Conservation (phyloP, 805 yeast species). For the Candida xyloterini region DNA sequence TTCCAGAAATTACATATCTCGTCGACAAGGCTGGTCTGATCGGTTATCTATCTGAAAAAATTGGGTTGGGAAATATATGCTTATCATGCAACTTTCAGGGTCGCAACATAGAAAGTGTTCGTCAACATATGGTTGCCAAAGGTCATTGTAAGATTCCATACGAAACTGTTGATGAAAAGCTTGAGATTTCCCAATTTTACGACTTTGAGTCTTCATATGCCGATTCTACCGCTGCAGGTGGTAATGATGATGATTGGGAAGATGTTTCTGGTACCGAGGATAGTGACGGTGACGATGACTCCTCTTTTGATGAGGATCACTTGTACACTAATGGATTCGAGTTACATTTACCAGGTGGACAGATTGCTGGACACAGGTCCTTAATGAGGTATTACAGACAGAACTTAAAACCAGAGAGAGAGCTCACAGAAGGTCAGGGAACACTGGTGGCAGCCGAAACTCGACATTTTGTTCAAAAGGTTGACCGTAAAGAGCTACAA, state of each 20-base stretch:
- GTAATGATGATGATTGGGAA: constrained; percentile 36
- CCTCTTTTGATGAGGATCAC: constrained; percentile 31
- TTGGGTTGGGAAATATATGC: constrained; percentile 82
- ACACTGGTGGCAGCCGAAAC: constrained; percentile 78
- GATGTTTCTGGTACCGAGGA: constrained; percentile 31
- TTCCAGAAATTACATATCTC: constrained; percentile 78
- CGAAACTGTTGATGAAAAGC: constrained; percentile 74
- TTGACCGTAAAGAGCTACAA: constrained; percentile 40
- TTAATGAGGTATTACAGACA: constrained; percentile 71
- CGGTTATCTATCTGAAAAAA: constrained; percentile 71
- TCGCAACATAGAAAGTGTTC: constrained; percentile 75
- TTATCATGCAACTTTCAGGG: constrained; percentile 82
- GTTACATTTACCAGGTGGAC: constrained; percentile 72
- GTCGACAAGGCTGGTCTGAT: constrained; percentile 69
- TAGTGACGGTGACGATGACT: constrained; percentile 36
- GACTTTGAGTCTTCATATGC: constrained; percentile 70
- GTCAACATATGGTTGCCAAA: constrained; percentile 84
- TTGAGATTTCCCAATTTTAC: constrained; percentile 75
- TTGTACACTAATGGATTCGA: constrained; percentile 50
- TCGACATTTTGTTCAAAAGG: constrained; percentile 45
- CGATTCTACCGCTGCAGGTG: constrained; percentile 31
- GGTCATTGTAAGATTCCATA: constrained; percentile 89
- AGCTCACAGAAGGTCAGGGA: constrained; percentile 60
- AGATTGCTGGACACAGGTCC: constrained; percentile 78
- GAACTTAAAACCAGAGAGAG: constrained; percentile 47